Evolutionary conservation across 768 basidiomycete species (phyloP), one percentile per base, ranked within the genome.

Genomic region (Hortiboletus campestris): DNA sequence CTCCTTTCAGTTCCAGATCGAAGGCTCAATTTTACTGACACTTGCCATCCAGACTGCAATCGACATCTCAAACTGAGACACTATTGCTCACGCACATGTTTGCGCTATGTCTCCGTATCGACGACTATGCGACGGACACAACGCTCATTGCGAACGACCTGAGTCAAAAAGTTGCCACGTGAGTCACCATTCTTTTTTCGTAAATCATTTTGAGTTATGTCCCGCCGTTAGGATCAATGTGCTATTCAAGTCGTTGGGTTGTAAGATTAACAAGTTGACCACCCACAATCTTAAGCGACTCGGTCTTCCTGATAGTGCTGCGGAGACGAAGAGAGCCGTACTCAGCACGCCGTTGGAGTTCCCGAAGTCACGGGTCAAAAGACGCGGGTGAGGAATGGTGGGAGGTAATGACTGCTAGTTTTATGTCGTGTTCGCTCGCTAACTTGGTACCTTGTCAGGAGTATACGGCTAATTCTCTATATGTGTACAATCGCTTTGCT

Each of bases 171-270:
- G 64, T 80, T 12, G 49, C 76, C 7, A 84, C 83, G 94, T 96
- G 63, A 58, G 89, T 76, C 13, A 19, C 29, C 20, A 3, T 40
- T 22, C n/a, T 25, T 10, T 39, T 17, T 14, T 44, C 31, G 29
- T 20, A 35, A 13, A 39, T 7, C 36, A 11, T 20, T 17, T 49
- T 34, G 28, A 41, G 49, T 67, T 32, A 60, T 13, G n/a, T 38
- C 13, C 35, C 13, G 2, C n/a, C 12, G 16, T 42, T 47, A 85
- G 84, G 49, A 79, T 89, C 39, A 84, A 83, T 59, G 66, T 76
- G n/a, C 67, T 92, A 17, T 94, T 92, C 78, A 89, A 81, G 69
- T 83, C 85, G 0, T 76, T 96, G 19, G 89, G 94, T 31, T 96
- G 94, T 72, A 86, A 84, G 57, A 75, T 93, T 43, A 75, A 75